Conservation (phyloP, 2,329 filamentous ascomycete species). For the Diaporthe citrichinensis region DNA sequence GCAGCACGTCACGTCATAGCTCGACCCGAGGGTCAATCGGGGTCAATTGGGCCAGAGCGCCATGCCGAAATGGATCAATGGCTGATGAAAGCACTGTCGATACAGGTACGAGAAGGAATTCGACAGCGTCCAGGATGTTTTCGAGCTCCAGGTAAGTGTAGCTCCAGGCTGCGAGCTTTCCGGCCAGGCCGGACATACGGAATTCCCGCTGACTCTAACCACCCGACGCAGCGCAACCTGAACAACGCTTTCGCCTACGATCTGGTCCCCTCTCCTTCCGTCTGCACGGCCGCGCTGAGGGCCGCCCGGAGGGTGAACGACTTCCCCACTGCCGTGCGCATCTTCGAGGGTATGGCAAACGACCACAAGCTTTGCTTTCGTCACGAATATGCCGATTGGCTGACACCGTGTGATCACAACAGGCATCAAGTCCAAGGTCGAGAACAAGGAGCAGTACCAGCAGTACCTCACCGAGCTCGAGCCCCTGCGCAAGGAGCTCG, state of each 20-base stretch:
- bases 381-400: constrained; percentile 7
- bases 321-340: constrained; percentile 96
- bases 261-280: constrained; percentile 93
- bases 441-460: constrained; percentile 98
- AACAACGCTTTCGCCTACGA: constrained; percentile 99
- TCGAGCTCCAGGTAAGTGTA: constrained; percentile 93
- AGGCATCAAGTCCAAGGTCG: constrained; percentile 99
- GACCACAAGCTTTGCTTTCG: not conserved
- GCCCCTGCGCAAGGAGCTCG: constrained; percentile 92
- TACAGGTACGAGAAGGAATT: constrained; percentile 99
- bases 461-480: constrained; percentile 96
- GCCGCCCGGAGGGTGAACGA: constrained; percentile 98
- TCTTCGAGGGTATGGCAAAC: constrained; percentile 90
- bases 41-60: constrained; percentile 37
- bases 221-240: constrained; percentile 75
- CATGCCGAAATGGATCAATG: constrained; percentile 48
- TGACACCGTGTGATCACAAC: constrained; percentile 36
- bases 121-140: constrained; percentile 96
- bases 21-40: constrained; percentile 35
- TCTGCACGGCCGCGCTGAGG: constrained; percentile 91
- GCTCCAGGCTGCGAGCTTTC: constrained; percentile 33
- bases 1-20: constrained; percentile 37
- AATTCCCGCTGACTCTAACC: constrained; percentile 40
- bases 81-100: constrained; percentile 53
- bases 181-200: constrained; percentile 13